A percentile compares a stretch with the other conserved stretches of the same genome.
phyloP scores from a whole-genome alignment of 2,329 filamentous ascomycete species.

The Pezicula neosporulosa region DNA sequence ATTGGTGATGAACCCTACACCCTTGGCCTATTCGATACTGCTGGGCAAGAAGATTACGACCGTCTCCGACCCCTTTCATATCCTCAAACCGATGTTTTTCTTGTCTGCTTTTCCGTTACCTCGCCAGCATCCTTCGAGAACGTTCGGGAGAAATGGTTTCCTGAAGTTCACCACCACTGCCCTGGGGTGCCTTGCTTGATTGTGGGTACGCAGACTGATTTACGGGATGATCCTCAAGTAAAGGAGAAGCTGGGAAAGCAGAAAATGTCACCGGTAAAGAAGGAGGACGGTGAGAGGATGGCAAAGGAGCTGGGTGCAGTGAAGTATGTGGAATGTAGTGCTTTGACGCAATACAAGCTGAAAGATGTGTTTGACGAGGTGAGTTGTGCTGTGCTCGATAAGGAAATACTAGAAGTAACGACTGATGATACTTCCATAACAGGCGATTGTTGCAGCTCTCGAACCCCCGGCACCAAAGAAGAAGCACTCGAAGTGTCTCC shows the following conservation, averaged over 20 bases:
- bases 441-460: conserved; percentile 94
- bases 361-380: conserved; percentile 99
- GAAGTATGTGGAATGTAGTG: conserved; percentile 98
- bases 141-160: conserved; percentile 98
- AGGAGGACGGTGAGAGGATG: conserved; percentile 93
- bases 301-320: conserved; percentile 96
- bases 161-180: conserved; percentile 97
- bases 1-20: conserved; percentile 99
- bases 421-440: conserved; percentile 15
- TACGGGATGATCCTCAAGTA: conserved; percentile 84
- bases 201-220: conserved; percentile 95
- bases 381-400: conserved; percentile 29
- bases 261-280: conserved; percentile 90
- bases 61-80: conserved; percentile 94
- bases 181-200: conserved; percentile 97
- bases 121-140: conserved; percentile 98
- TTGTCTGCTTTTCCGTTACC: conserved; percentile 98
- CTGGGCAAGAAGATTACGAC: conserved; percentile 99
- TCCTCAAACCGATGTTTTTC: conserved; percentile 97
- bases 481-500: conserved; percentile 64
- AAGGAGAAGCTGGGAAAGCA: conserved; percentile 91
- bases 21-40: conserved; percentile 94
- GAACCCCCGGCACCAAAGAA: conserved; percentile 85
- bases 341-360: conserved; percentile 94
- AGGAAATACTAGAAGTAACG: conserved; percentile 3